Evolutionary conservation across 139 green algal genomes (phyloP).

Genomic region (Tetraselmis striata): DNA sequence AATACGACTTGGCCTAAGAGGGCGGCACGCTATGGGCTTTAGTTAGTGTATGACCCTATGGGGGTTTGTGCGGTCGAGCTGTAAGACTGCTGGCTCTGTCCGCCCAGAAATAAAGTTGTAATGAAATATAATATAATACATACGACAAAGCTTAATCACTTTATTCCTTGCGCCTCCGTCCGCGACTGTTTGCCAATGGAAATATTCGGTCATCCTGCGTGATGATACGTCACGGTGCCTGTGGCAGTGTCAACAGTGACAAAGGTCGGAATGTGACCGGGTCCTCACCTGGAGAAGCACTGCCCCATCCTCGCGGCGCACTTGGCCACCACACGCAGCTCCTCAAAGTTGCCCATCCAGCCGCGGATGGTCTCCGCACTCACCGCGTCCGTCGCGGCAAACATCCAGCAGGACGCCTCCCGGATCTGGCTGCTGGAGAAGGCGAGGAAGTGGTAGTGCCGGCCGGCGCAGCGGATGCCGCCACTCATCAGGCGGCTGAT

Average conservation of each 20-base stretch:
- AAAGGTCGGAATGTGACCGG: not conserved
- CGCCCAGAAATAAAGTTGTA: too few relatives aligned
- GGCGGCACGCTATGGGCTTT: too few relatives aligned
- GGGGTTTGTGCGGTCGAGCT: too few relatives aligned
- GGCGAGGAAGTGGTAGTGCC: slow-evolving; percentile 21
- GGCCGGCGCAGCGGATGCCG: slow-evolving; percentile 7
- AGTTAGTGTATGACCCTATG: too few relatives aligned
- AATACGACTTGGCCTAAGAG: too few relatives aligned
- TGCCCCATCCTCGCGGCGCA: slow-evolving; percentile 40
- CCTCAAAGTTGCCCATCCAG: slow-evolving; percentile 29
- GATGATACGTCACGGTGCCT: not conserved
- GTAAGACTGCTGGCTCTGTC: too few relatives aligned
- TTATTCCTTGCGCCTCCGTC: too few relatives aligned
- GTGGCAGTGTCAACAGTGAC: slow-evolving; percentile 21
- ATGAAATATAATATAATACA: too few relatives aligned
- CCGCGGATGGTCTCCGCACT: slow-evolving; percentile 16
- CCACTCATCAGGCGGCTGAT: slow-evolving; percentile 10
- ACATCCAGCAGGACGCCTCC: slow-evolving; percentile 17
- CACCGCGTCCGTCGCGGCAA: not conserved
- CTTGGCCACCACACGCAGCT: slow-evolving; percentile 26
- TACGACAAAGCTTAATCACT: too few relatives aligned
- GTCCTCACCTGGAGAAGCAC: slow-evolving; percentile 34
- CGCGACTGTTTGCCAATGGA: too few relatives aligned
- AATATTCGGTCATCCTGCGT: not conserved
- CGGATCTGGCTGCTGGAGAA: slow-evolving; percentile 29